Percentiles rank a stretch among this genome's conserved stretches.
phyloP scores from a whole-genome alignment of 306 rosid genomes.

The Cicer bijugum region DNA sequence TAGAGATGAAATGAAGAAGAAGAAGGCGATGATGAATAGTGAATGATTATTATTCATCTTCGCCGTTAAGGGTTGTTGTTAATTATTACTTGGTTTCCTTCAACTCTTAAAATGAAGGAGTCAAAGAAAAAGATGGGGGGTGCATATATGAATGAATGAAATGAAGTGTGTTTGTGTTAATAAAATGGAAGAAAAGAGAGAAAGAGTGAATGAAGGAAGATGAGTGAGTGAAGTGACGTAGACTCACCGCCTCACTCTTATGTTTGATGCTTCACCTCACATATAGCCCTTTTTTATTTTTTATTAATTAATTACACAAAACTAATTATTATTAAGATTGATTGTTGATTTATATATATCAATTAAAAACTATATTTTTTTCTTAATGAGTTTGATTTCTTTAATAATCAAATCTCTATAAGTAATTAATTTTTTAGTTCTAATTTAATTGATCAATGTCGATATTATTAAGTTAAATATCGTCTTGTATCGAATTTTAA shows the following conservation, averaged over 20 bases:
- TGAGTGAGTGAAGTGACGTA: constrained; percentile 43
- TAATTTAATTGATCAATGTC: accelerated
- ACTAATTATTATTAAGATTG: background rate
- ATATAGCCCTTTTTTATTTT: background rate
- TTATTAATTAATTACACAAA: background rate
- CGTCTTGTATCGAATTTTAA: too few species aligned
- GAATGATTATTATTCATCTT: constrained; percentile 4
- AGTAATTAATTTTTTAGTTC: too few species aligned
- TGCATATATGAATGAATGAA: background rate
- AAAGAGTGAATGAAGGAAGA: background rate
- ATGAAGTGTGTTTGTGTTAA: constrained; percentile 36
- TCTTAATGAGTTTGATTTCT: too few species aligned
- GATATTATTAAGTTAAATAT: too few species aligned
- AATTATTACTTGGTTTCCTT: background rate
- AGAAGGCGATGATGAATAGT: constrained; percentile 28
- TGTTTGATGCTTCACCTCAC: constrained; percentile 47
- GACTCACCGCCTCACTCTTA: constrained; percentile 51
- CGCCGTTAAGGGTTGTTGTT: constrained; percentile 19
- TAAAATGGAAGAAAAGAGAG: constrained; percentile 4
- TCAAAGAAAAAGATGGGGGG: constrained; percentile 4
- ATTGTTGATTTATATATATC: too few species aligned
- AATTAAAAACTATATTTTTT: too few species aligned
- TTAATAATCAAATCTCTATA: too few species aligned
- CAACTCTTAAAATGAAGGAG: background rate
- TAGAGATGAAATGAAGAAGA: constrained; percentile 2